Evolutionary conservation across 2,329 filamentous ascomycete genomes (phyloP).

Genomic region (Sphaerostilbella broomeana): DNA sequence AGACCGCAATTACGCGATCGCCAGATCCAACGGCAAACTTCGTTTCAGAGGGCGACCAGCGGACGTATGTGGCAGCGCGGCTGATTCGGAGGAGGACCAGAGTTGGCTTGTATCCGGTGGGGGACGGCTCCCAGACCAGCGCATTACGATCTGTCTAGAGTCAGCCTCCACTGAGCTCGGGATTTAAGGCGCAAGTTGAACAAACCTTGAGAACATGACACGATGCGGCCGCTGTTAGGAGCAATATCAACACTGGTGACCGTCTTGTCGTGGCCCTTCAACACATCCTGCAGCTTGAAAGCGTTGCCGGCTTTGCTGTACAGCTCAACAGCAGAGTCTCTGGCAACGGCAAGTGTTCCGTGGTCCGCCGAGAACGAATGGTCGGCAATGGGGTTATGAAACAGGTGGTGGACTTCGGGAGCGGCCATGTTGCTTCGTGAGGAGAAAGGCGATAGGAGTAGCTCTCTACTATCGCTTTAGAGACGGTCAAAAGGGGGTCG

Average conservation of each 20-base stretch:
- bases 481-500: constrained; percentile 2
- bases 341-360: constrained; percentile 79
- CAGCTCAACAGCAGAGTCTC: constrained; percentile 84
- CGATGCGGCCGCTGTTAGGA: constrained; percentile 81
- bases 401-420: constrained; percentile 92
- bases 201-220: constrained; percentile 91
- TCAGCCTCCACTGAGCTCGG: constrained; percentile 1
- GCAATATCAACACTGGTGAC: constrained; percentile 97
- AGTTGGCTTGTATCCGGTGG: constrained; percentile 90
- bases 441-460: constrained; percentile 45
- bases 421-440: constrained; percentile 57
- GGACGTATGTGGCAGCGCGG: constrained; percentile 90
- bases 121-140: constrained; percentile 94
- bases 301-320: constrained; percentile 67
- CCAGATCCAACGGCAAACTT: constrained; percentile 98
- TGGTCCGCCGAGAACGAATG: constrained; percentile 96
- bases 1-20: constrained; percentile 89
- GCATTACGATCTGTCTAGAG: constrained; percentile 77
- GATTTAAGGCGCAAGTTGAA: constrained; percentile 13
- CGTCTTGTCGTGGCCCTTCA: constrained; percentile 94
- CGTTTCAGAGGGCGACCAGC: constrained; percentile 93
- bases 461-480: constrained; percentile 87
- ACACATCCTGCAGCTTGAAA: constrained; percentile 82
- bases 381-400: constrained; percentile 92
- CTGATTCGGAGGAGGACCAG: constrained; percentile 96